Evolutionary conservation across 108 stramenopile genomes (phyloP), one percentile per base, ranked within the genome.

Genomic region (Pseudonitzschia delicatissima): DNA sequence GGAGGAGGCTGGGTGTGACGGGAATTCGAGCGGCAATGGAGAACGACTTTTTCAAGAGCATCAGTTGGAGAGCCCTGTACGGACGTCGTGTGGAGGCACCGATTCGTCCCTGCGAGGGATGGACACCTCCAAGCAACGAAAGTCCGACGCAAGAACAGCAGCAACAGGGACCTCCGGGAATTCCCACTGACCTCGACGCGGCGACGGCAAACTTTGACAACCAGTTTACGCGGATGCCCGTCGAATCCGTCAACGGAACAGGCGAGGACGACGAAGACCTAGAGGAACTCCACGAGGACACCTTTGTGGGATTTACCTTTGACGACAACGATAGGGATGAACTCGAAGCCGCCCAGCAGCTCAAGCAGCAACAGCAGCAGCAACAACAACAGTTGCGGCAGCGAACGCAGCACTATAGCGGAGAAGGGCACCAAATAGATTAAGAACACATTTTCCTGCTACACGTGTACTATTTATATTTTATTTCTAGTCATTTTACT

Each of bases 201-300:
- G 88, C 88, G 18, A 88, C 87, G 40, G 87, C 87, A 32, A 94
- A 94, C 72, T 94, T 94, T 69, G 90, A 94, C 66, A 86, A 89
- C 60, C 78, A 84, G 15, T 94, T 94, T 57, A 87, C 88, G 15
- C 76, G 88, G 59, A 89, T 91, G 85, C 82, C 88, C 4, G 84
- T 94, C 13, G 87, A 94, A 57, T n/a, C n/a, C n/a, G n/a, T n/a
- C n/a, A n/a, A n/a, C n/a, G n/a, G n/a, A n/a, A 86, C 88, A 0
- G 89, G 88, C 49, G 87, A 91, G 48, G 68, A 78, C 55, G 75
- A 60, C 64, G 50, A 63, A 1, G 84, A 62, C 66, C 61, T 40
- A 26, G 80, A 62, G 66, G 79, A 50, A 66, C 73, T 77, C 65
- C 81, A 88, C 75, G 79, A 77, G 8, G 80, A 90, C 63, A 93